These are phyloP conservation scores for Podaxis sp. DNA, from an alignment of 768 basidiomycete genomes.

Conservation along the genomic window DNA sequence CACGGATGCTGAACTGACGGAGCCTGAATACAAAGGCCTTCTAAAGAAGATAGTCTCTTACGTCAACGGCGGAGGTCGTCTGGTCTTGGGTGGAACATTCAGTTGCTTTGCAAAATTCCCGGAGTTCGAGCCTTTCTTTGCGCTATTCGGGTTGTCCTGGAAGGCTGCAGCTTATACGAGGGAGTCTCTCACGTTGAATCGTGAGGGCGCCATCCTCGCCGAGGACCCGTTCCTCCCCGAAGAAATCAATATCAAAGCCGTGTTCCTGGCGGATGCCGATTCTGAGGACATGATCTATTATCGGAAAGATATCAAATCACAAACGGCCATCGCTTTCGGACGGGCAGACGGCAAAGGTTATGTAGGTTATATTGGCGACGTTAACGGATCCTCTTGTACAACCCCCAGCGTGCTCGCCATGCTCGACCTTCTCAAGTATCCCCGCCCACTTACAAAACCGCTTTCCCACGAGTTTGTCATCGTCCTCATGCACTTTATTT, in stretches of 20 bases:
- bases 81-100: slow-evolving; percentile 31
- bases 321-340: slow-evolving; percentile 29
- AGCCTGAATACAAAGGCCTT: slow-evolving; percentile 20
- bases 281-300: slow-evolving; percentile 28
- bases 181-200: slow-evolving; percentile 18
- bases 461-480: slow-evolving; percentile 26
- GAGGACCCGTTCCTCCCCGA: slow-evolving; percentile 20
- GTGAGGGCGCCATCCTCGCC: slow-evolving; percentile 16
- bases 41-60: slow-evolving; percentile 26
- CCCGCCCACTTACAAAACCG: slow-evolving; percentile 13
- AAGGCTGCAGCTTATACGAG: slow-evolving; percentile 16
- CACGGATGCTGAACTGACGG: slow-evolving; percentile 26
- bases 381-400: slow-evolving; percentile 27
- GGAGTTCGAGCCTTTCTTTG: slow-evolving; percentile 24
- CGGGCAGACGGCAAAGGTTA: slow-evolving; percentile 26
- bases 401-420: slow-evolving; percentile 32
- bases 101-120: slow-evolving; percentile 16
- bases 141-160: slow-evolving; percentile 23
- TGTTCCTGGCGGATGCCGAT: slow-evolving; percentile 24
- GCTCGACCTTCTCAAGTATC: slow-evolving; percentile 25
- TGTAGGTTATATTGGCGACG: slow-evolving; percentile 36
- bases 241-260: slow-evolving; percentile 28
- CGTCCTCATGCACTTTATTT: slow-evolving; percentile 23
- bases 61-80: slow-evolving; percentile 27
- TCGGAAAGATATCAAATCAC: background rate